Evolutionary conservation across 441 rosid species (phyloP).

Genomic region (Pelargonium cotyledonis): DNA sequence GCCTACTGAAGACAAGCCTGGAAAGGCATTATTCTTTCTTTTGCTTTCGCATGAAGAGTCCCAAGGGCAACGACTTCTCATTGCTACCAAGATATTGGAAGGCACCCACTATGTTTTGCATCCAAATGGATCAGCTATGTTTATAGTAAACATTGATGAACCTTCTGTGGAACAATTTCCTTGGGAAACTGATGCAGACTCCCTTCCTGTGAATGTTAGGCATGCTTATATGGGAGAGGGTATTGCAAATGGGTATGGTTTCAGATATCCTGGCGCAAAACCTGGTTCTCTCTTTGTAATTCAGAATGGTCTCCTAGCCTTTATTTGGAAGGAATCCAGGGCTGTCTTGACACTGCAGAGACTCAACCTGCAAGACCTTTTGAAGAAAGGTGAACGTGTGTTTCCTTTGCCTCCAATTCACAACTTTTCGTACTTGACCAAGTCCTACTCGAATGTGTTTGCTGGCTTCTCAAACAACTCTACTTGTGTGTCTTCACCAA

Average conservation of each 20-base stretch:
- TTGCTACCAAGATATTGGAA: constrained; percentile 82
- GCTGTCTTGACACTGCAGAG: constrained; percentile 72
- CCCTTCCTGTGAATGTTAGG: constrained; percentile 34
- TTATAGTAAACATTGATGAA: constrained; percentile 53
- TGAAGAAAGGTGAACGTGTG: constrained; percentile 69
- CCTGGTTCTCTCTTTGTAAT: constrained; percentile 67
- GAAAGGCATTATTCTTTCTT: constrained; percentile 69
- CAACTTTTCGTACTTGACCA: constrained; percentile 76
- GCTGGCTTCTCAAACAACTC: constrained; percentile 45
- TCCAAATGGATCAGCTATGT: constrained; percentile 88
- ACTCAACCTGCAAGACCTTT: constrained; percentile 56
- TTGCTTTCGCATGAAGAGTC: constrained; percentile 66
- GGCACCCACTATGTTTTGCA: constrained; percentile 73
- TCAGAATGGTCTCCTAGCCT: constrained; percentile 59
- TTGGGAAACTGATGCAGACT: constrained; percentile 51
- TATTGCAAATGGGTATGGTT: constrained; percentile 80
- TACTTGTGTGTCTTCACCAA: constrained; percentile 36
- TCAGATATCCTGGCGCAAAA: constrained; percentile 80
- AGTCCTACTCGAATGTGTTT: constrained; percentile 79
- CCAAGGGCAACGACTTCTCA: constrained; percentile 42
- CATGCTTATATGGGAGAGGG: constrained; percentile 61
- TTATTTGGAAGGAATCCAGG: constrained; percentile 76
- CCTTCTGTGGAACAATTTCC: constrained; percentile 63
- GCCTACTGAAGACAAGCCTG: constrained; percentile 64
- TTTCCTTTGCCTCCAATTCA: constrained; percentile 56